A percentile compares a stretch with the other conserved stretches of the same genome.
These are phyloP conservation scores for Saturnispora besseyi DNA, from an alignment of 805 yeast species.

Conservation along the genomic window DNA sequence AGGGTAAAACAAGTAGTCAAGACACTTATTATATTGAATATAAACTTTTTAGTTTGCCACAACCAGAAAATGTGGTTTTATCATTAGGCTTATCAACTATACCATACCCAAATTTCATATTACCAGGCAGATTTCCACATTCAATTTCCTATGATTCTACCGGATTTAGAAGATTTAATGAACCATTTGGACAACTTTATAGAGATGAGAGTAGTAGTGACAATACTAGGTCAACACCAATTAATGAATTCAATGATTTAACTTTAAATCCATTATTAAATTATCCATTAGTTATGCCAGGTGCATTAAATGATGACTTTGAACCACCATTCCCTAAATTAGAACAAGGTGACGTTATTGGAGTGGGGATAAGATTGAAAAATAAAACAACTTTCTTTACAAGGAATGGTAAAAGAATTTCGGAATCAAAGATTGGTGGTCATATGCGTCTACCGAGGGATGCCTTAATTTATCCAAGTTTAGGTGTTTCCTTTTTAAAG, in stretches of 20 bases:
- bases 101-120: conserved; percentile 89
- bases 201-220: neutral
- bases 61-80: conserved; percentile 34
- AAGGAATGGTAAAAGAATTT: conserved; percentile 82
- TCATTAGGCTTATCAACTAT: conserved; percentile 75
- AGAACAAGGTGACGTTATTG: conserved; percentile 83
- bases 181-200: conserved; percentile 42
- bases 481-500: conserved; percentile 49
- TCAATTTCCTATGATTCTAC: conserved; percentile 83
- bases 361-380: conserved; percentile 78
- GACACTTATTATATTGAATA: conserved; percentile 86
- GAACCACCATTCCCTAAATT: conserved; percentile 42
- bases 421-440: conserved; percentile 75
- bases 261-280: neutral
- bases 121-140: conserved; percentile 85
- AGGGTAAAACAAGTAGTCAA: conserved; percentile 38
- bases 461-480: conserved; percentile 71
- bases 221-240: neutral
- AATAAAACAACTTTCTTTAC: conserved; percentile 89
- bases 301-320: conserved; percentile 4
- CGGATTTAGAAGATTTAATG: conserved; percentile 72
- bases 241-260: neutral
- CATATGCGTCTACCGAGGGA: conserved; percentile 64
- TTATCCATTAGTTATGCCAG: neutral
- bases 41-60: conserved; percentile 63